Evolutionary conservation across 1,139 yeast genomes (phyloP), one percentile per base, ranked within the genome.

Genomic region (Lodderomyces pseudojiufengensis): DNA sequence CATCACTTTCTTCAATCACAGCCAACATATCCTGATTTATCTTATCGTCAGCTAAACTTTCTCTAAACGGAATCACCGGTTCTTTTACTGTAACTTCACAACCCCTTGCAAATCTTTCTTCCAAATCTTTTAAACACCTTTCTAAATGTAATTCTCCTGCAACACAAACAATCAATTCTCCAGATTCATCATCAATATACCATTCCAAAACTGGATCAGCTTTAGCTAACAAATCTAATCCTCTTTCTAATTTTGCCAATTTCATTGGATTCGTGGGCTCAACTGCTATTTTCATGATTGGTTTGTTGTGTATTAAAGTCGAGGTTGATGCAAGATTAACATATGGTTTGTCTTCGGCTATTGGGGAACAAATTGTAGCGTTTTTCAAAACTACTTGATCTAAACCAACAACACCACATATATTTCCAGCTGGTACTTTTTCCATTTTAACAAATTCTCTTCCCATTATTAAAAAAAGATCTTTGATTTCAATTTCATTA

Each of bases 81-180:
- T 86, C 86, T 26, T 96, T 90, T 25, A 82, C 78, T 8, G 84
- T 77, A 8, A 94, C 81, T 38, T 87, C 96, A 47, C 90, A 78
- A 18, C 90, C 90, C 31, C 59, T 63, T 1, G 98, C 97, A 68
- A 90, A 94, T 46, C 97, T 70, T 47, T 88, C 97, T 39, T 77
- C 80, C 51, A 90, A 65, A 62, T 90, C 97, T 51, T 85, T 87
- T 48, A 90, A 60, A 57, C 97, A 88, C 55, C 97, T 74, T 53
- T 90, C 97, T 38, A 90, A 66, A 62, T 90, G 97, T 43, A 90
- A 70, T 57, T 90, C 97, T 36, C 97, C 97, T n/a, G 97, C 96
- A 12, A 95, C 88, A 44, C 95, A 84, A 49, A 90, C 68, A 47
- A 90, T 87, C 50, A 84, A 84, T 57, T 90, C 97, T 41, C 97